Evolutionary conservation across 2,329 filamentous ascomycete species (phyloP), one percentile per base, ranked within the genome.

Genomic region (Escovopsis sp.): DNA sequence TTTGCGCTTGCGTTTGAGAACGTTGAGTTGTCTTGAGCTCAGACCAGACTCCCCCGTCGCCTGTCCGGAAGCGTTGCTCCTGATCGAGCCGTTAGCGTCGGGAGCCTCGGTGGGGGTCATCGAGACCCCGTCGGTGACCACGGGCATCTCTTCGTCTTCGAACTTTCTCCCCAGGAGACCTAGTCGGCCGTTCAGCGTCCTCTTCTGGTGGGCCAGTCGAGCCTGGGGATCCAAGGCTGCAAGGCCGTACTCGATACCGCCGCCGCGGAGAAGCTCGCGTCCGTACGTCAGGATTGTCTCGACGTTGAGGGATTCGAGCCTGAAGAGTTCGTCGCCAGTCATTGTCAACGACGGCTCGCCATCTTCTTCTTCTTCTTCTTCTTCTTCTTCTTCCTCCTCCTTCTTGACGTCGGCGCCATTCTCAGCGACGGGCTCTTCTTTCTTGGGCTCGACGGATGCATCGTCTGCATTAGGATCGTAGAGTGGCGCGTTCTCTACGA

Each of bases 11-110:
- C 91, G 77, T 62, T 96, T 96, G 9, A 98, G 66, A 41, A 91
- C 85, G 55, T 98, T 98, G 18, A 95, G 75, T 55, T 98, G 91
- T 36, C 91, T 78, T 47, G 91, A 89, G 65, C 91, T 96, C 41
- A 98, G 69, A 3, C 79, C 79, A 4, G 73, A 63, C 54, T 86
- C 83, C 48, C 85, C 83, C 3, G 68, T 51, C 36, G 63, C 53
- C 44, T 65, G 66, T 19, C 56, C 56, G 26, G 68, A 61, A 26
- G 56, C 57, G 38, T 69, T 66, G 36, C 52, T 52, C n/a, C 55
- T 56, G 12, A 39, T 42, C n/a, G 55, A 44, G 12, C 57, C 56
- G 32, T 59, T 57, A 12, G 60, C 58, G 33, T 62, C 60, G 33
- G 49, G 49, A 5, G 58, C 51, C 33, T 73, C 71, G 41, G 68